Base-by-base conservation (phyloP, 2,329 filamentous ascomycete species). In the Claviceps sp. region DNA sequence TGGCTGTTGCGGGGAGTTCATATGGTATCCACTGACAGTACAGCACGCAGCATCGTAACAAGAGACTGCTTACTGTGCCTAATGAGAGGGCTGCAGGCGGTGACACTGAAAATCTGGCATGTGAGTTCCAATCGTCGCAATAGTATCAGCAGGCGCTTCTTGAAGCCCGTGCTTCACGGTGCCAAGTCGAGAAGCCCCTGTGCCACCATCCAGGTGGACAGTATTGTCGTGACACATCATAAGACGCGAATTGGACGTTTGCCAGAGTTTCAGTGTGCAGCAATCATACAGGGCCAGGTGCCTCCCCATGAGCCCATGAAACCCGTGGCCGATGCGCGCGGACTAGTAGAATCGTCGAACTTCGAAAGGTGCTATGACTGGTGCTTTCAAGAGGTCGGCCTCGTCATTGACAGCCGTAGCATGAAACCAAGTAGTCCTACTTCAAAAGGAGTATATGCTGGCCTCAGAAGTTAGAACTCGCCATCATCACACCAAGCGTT, bases 151-250 rank as follows among this genome's bases (percentile, higher is more conserved):
- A 55, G 61, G 16, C 63, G 60, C 39, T 52, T 55, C 22, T 57
- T 61, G 54, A 64, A 62, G 58, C 73, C 74, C 2, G 73, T 76
- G n/a, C 76, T 75, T 52, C 73, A 71, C 2, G 95, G 95, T 64
- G 80, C 95, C 68, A 95, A 95, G 70, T 90, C 85, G 47, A 80
- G 88, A 50, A 90, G 90, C 4, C 82, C 95, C 58, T 95, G 94
- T 61, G 89, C 87, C 1, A 88, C 88, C 34, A 78, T 95, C 1
- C 86, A 90, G 60, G 77, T 95, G 37, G 89, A 95, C 61, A 90
- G 90, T 26, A 95, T 88, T 0, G 79, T 95, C 11, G 76, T 95
- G 47, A 86, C 91, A 26, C 87, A 94, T 66, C 80, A 89, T 49
- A 83, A 79, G 87, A 91, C 53, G 90, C 91, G 62, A 96, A 96